Percentiles rank a stretch among this genome's conserved stretches.
phyloP scores from a whole-genome alignment of 2,329 filamentous ascomycete species.

The Fusarium sp. region DNA sequence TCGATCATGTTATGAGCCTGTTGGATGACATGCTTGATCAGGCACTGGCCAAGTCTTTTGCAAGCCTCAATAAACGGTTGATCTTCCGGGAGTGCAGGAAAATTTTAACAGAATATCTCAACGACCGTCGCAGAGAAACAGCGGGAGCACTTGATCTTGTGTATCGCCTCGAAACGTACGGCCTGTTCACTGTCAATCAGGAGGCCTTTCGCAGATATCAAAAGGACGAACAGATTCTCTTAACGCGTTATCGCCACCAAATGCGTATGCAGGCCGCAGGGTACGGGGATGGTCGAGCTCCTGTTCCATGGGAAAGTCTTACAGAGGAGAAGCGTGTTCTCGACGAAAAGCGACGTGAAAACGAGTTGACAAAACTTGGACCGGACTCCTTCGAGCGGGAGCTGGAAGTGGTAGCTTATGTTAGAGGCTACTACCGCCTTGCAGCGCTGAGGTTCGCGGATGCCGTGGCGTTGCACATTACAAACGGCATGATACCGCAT shows the following conservation, averaged over 20 bases:
- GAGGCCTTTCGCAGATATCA: conserved; percentile 59
- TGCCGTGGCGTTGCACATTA: conserved; percentile 57
- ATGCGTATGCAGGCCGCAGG: conserved; percentile 57
- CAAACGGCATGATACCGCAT: conserved; percentile 60
- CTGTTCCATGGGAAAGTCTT: conserved; percentile 57
- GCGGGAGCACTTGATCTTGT: conserved; percentile 54
- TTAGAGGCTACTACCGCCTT: conserved; percentile 76
- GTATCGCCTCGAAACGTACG: conserved; percentile 63
- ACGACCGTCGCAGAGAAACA: conserved; percentile 51
- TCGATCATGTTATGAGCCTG: conserved; percentile 59
- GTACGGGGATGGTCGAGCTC: conserved; percentile 43
- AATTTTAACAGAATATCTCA: conserved; percentile 58
- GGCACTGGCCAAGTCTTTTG: conserved; percentile 61
- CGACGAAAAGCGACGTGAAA: conserved; percentile 56
- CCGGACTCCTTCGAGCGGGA: conserved; percentile 69
- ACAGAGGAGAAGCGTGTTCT: conserved; percentile 58
- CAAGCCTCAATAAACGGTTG: conserved; percentile 57
- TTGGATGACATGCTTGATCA: conserved; percentile 58
- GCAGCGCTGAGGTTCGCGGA: conserved; percentile 74
- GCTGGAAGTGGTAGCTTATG: conserved; percentile 69
- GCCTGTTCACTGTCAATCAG: conserved; percentile 68
- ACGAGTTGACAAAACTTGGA: conserved; percentile 60
- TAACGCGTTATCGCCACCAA: conserved; percentile 61
- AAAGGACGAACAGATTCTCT: conserved; percentile 56
- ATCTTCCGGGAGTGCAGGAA: conserved; percentile 60